Conservation (phyloP, 1,139 yeast genomes). For the Scheffersomyces illinoinensis region DNA sequence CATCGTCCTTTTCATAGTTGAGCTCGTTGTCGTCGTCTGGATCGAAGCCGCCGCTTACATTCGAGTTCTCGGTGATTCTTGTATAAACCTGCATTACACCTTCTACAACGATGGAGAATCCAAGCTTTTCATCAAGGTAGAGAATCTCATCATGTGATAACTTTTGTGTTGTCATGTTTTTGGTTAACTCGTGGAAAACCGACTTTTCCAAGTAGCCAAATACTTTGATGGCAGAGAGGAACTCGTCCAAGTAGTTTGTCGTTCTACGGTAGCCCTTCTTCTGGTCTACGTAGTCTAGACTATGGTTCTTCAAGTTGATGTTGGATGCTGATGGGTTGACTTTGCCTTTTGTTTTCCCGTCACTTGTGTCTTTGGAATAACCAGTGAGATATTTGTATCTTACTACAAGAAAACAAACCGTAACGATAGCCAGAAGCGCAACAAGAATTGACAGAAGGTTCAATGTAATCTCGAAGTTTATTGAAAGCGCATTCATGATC, state of each 20-base stretch:
- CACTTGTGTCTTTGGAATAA: slow-evolving; percentile 31
- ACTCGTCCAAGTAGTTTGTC: slow-evolving; percentile 75
- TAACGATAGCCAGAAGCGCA: slow-evolving; percentile 16
- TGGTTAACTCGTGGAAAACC: slow-evolving; percentile 90
- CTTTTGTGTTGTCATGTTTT: slow-evolving; percentile 88
- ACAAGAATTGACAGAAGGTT: slow-evolving; percentile 35
- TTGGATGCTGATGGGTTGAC: slow-evolving; percentile 11
- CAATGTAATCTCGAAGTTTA: slow-evolving; percentile 33
- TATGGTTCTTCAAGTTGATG: slow-evolving; percentile 1
- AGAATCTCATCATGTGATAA: slow-evolving; percentile 75
- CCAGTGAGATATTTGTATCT: slow-evolving; percentile 41
- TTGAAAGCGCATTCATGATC: slow-evolving; percentile 26
- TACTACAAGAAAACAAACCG: slow-evolving; percentile 30
- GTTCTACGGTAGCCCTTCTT: slow-evolving; percentile 29
- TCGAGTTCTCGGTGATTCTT: slow-evolving; percentile 33
- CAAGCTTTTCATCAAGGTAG: slow-evolving; percentile 65
- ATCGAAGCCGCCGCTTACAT: slow-evolving; percentile 5
- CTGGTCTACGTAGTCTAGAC: slow-evolving; percentile 26
- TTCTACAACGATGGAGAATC: slow-evolving; percentile 93
- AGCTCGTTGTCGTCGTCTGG: slow-evolving; percentile 20
- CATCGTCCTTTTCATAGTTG: slow-evolving; percentile 40
- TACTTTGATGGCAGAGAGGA: slow-evolving; percentile 84
- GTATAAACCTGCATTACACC: slow-evolving; percentile 84
- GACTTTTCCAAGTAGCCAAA: slow-evolving; percentile 91
- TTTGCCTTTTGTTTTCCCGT: slow-evolving; percentile 6